Evolutionary conservation across 2,329 filamentous ascomycete genomes (phyloP).

Genomic region (Nemania sp.): DNA sequence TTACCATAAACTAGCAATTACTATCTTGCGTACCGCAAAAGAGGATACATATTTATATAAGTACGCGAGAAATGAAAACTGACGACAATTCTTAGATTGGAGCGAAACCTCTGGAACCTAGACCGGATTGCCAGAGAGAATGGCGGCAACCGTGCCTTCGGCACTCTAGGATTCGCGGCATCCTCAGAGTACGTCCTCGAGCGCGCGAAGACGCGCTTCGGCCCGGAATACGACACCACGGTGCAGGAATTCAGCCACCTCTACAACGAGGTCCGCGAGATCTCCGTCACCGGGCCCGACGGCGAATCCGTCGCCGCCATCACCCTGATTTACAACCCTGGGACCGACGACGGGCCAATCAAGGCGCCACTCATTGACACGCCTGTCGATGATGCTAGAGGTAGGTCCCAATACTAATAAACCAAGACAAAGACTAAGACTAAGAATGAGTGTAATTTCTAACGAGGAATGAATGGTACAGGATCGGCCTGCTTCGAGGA

Average conservation of each 20-base stretch:
- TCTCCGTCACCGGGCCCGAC: constrained; percentile 59
- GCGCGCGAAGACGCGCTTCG: constrained; percentile 55
- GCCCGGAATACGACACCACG: constrained; percentile 57
- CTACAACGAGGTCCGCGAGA: constrained; percentile 57
- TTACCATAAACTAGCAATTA: neutral
- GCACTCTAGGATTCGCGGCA: constrained; percentile 68
- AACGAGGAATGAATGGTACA: constrained; percentile 10
- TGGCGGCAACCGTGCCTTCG: constrained; percentile 71
- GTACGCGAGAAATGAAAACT: constrained; percentile 3
- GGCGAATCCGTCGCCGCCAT: constrained; percentile 59
- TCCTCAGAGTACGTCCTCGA: constrained; percentile 68
- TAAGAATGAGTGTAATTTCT: constrained; percentile 39
- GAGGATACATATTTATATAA: neutral
- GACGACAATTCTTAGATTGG: constrained; percentile 55
- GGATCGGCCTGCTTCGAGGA: constrained; percentile 55
- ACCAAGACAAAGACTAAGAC: no score
- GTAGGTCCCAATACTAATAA: constrained; percentile 35
- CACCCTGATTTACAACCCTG: constrained; percentile 60
- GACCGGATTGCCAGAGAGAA: constrained; percentile 66
- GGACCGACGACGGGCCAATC: constrained; percentile 56
- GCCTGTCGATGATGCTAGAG: constrained; percentile 53
- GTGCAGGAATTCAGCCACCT: constrained; percentile 62
- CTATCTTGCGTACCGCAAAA: neutral
- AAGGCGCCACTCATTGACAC: constrained; percentile 54
- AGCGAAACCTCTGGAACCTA: constrained; percentile 65